Evolutionary conservation across 352 stramenopile species (phyloP).

Genomic region (Hyaloperonospora brassicae): DNA sequence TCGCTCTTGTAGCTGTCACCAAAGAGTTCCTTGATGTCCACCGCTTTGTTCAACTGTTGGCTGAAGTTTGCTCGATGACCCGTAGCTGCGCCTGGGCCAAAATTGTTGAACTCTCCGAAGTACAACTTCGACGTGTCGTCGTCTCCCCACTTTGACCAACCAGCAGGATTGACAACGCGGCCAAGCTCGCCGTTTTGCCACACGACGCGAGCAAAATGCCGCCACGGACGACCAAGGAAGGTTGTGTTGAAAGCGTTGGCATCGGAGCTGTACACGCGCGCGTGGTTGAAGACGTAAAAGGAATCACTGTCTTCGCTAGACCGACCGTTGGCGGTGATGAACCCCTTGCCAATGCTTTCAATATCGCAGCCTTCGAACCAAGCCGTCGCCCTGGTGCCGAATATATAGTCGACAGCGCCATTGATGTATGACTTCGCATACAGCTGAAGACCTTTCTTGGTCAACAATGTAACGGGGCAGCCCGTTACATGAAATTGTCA

Average conservation of each 20-base stretch:
- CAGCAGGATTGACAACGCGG: conserved; percentile 7
- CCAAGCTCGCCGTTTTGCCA: conserved; percentile 10
- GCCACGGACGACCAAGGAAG: conserved; percentile 4
- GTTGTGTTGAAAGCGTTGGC: not conserved
- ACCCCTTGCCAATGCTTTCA: conserved; percentile 1
- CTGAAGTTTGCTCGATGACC: too few species aligned
- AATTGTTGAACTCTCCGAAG: conserved; percentile 15
- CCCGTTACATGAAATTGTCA: too few species aligned
- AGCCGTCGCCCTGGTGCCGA: not conserved
- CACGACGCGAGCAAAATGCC: conserved; percentile 6
- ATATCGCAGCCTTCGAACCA: conserved; percentile 7
- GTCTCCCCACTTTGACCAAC: conserved; percentile 9
- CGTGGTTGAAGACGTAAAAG: conserved; percentile 3
- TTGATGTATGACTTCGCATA: conserved; percentile 1
- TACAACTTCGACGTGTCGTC: conserved; percentile 6
- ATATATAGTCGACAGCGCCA: conserved; percentile 6
- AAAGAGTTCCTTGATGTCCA: too few species aligned
- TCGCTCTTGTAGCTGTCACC: too few species aligned
- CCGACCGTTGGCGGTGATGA: conserved; percentile 8
- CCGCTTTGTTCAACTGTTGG: too few species aligned
- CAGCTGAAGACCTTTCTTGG: conserved; percentile 2
- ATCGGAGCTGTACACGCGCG: not conserved
- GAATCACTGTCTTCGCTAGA: not conserved
- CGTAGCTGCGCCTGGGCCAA: not conserved
- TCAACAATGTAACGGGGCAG: too few species aligned